Conservation (phyloP, 2,329 filamentous ascomycete genomes). For the Stagonosporopsis chrysanthemi region DNA sequence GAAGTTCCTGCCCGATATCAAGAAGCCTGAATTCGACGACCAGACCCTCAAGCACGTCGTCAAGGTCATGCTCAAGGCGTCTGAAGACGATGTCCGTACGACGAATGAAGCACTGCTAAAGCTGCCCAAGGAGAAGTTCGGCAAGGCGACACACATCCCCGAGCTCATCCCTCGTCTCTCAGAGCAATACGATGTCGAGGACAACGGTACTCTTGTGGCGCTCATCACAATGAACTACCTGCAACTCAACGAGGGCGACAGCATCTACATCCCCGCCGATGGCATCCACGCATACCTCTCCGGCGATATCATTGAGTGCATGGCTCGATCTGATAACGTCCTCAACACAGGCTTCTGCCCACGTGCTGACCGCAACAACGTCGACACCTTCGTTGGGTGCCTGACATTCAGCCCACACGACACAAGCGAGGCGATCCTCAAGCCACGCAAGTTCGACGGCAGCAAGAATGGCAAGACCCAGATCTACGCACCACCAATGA, state of each 20-base stretch:
- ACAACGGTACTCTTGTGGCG: conserved; percentile 73
- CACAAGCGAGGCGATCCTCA: conserved; percentile 64
- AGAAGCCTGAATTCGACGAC: conserved; percentile 61
- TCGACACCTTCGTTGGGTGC: conserved; percentile 68
- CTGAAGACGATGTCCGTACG: conserved; percentile 60
- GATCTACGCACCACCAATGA: conserved; percentile 71
- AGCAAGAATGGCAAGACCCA: conserved; percentile 67
- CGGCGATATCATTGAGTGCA: conserved; percentile 80
- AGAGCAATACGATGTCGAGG: conserved; percentile 67
- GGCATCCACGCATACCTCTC: conserved; percentile 77
- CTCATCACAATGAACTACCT: conserved; percentile 79
- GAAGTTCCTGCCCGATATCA: conserved; percentile 58
- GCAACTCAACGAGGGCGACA: conserved; percentile 69
- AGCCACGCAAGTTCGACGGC: conserved; percentile 57
- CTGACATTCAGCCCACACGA: conserved; percentile 71
- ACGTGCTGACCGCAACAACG: conserved; percentile 66
- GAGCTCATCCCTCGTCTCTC: conserved; percentile 70
- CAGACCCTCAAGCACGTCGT: conserved; percentile 65
- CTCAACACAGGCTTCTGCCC: conserved; percentile 79
- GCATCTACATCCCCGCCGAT: conserved; percentile 75
- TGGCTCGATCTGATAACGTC: conserved; percentile 78
- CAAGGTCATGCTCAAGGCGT: conserved; percentile 62
- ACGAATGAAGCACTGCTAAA: conserved; percentile 62
- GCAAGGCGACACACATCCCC: conserved; percentile 65
- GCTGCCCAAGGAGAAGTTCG: conserved; percentile 59